A percentile compares a stretch with the other conserved stretches of the same genome.
Conservation (phyloP, 2,329 filamentous ascomycete genomes). For the Aspergillus glaucus region DNA sequence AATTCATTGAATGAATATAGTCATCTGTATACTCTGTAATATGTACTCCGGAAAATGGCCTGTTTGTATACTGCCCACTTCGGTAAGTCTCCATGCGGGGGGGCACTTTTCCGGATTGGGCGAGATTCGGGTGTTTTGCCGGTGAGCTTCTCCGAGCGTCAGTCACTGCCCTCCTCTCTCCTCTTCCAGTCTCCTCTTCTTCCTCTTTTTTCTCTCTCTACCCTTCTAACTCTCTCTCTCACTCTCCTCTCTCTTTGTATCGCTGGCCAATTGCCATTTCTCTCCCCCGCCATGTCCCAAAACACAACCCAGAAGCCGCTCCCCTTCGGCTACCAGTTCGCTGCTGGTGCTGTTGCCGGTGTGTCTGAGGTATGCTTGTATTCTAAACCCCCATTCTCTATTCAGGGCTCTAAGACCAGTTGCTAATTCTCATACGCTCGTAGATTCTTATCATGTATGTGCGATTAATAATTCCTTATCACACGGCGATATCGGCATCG, state of each 20-base stretch:
- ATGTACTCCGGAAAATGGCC: background rate
- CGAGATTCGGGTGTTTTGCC: background rate
- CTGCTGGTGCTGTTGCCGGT: slow-evolving; percentile 91
- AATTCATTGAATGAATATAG: too few species aligned
- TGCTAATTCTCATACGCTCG: background rate
- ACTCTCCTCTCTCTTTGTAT: slow-evolving; percentile 4
- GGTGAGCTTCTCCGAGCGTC: background rate
- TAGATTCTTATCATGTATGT: slow-evolving; percentile 83
- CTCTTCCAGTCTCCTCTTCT: slow-evolving; percentile 3
- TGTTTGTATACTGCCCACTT: background rate
- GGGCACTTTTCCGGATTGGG: background rate
- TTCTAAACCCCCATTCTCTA: background rate
- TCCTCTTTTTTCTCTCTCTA: slow-evolving; percentile 4
- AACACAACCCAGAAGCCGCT: slow-evolving; percentile 64
- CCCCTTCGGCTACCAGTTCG: slow-evolving; percentile 92
- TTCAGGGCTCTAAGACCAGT: background rate
- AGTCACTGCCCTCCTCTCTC: slow-evolving; percentile 6
- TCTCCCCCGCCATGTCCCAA: slow-evolving; percentile 50
- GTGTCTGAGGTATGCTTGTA: slow-evolving; percentile 76
- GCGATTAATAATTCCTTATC: slow-evolving; percentile 2
- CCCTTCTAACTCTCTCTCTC: background rate
- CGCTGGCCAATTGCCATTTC: background rate
- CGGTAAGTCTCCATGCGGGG: background rate
- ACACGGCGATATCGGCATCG: background rate
- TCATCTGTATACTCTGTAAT: too few species aligned